A percentile compares a stretch with the other conserved stretches of the same genome.
Evolutionary conservation across 176 grass and related monocot genomes (phyloP).

Genomic region (Miscanthus lutarioriparius): DNA sequence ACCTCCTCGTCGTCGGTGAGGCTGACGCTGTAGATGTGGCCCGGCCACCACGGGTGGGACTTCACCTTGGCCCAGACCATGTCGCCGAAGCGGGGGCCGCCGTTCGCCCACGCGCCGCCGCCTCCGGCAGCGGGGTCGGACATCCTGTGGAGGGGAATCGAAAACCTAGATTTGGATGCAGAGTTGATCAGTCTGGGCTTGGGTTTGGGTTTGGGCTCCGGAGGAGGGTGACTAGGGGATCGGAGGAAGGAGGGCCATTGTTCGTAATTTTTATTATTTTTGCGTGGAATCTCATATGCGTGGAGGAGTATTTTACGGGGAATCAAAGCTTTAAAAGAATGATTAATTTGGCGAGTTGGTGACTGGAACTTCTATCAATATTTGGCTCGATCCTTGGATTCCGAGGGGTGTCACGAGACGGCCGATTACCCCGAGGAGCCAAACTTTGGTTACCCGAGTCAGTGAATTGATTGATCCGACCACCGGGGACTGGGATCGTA

Average conservation of each 20-base stretch:
- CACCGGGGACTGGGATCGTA: too few relatives aligned
- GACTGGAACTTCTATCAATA: too few relatives aligned
- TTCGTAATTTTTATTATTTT: background rate
- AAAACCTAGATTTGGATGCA: conserved; percentile 47
- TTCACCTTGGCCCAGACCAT: conserved; percentile 99
- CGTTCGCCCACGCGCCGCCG: conserved; percentile 7
- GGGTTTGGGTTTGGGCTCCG: conserved; percentile 26
- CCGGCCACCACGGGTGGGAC: conserved; percentile 98
- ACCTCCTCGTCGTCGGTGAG: conserved; percentile 56
- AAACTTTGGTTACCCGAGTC: too few relatives aligned
- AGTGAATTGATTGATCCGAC: too few relatives aligned
- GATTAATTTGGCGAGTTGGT: too few relatives aligned
- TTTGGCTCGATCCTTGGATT: too few relatives aligned
- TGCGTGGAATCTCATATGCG: too few relatives aligned
- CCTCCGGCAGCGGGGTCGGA: conserved; percentile 26
- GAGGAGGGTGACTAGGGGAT: background rate
- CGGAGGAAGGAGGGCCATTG: background rate
- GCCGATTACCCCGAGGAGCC: too few relatives aligned
- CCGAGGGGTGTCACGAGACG: too few relatives aligned
- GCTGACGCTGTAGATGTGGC: conserved; percentile 70
- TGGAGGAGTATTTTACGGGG: too few relatives aligned
- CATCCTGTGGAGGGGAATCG: conserved; percentile 39
- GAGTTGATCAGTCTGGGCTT: conserved; percentile 6
- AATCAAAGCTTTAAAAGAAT: too few relatives aligned
- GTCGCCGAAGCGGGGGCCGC: conserved; percentile 53